These are phyloP conservation scores for Filosporella fistucella DNA, from an alignment of 495 filamentous ascomycete genomes.

Conservation along the genomic window DNA sequence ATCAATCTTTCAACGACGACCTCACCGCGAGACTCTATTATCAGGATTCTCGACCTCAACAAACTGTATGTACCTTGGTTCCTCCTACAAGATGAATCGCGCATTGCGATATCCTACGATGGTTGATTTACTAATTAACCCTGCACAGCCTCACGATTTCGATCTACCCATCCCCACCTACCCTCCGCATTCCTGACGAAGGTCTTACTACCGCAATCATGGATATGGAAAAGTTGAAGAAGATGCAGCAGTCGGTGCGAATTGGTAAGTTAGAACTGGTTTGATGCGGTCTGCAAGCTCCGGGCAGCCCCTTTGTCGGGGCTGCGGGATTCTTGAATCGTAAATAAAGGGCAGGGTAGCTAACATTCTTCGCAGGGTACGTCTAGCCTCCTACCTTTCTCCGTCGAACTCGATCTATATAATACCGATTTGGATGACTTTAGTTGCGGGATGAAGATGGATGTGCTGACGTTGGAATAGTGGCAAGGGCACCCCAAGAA, in stretches of 20 bases:
- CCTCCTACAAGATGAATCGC: neutral
- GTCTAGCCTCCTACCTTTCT: too few relatives aligned
- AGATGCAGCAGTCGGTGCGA: constrained; percentile 70
- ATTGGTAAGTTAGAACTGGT: constrained; percentile 58
- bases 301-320: too few relatives aligned
- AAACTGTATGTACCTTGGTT: constrained; percentile 4
- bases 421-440: too few relatives aligned
- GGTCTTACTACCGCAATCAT: constrained; percentile 42
- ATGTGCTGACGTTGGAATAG: constrained; percentile 40
- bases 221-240: constrained; percentile 71
- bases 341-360: too few relatives aligned
- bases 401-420: too few relatives aligned
- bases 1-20: constrained; percentile 7
- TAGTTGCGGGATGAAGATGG: constrained; percentile 8
- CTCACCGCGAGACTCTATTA: constrained; percentile 1
- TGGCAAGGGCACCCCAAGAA: constrained; percentile 95
- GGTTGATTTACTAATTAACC: constrained; percentile 3
- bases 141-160: neutral
- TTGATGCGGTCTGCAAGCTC: neutral
- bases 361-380: too few relatives aligned
- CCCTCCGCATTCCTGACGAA: constrained; percentile 17
- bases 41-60: constrained; percentile 2
- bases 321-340: too few relatives aligned
- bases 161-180: neutral
- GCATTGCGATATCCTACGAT: too few relatives aligned